Conservation (phyloP, 805 yeast genomes). For the Spathaspora hagerdaliae region DNA sequence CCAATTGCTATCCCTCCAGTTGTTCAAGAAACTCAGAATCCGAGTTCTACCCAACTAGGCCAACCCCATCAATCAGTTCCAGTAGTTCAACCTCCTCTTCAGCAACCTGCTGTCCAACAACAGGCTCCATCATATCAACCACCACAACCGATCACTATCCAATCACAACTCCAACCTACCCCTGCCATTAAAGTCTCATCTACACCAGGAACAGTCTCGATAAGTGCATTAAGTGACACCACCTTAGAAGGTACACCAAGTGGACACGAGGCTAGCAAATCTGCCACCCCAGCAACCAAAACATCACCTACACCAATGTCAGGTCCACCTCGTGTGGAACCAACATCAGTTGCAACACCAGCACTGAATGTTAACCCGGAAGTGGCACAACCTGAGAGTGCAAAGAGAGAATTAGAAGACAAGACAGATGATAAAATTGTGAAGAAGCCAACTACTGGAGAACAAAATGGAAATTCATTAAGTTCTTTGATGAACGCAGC, state of each 20-base stretch:
- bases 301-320: not conserved
- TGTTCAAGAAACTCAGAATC: conserved; percentile 4
- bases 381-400: conserved; percentile 3
- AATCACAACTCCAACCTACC: not conserved
- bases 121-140: conserved; percentile 4
- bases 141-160: conserved; percentile 1
- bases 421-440: conserved; percentile 26
- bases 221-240: not conserved
- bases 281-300: conserved; percentile 1
- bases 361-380: not conserved
- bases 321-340: not conserved
- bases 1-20: conserved; percentile 1
- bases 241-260: conserved; percentile 6
- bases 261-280: conserved; percentile 3
- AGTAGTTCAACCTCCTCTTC: not conserved
- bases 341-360: not conserved
- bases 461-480: conserved; percentile 12
- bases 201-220: not conserved
- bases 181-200: not conserved
- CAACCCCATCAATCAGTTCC: not conserved
- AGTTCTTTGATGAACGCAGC: conserved; percentile 29
- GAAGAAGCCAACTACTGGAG: conserved; percentile 18
- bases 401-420: conserved; percentile 38
- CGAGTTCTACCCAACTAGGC: not conserved
- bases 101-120: conserved; percentile 1